These are phyloP conservation scores for Phyllosticta citrichinensis DNA, from an alignment of 2,329 filamentous ascomycete species.

Conservation along the genomic window DNA sequence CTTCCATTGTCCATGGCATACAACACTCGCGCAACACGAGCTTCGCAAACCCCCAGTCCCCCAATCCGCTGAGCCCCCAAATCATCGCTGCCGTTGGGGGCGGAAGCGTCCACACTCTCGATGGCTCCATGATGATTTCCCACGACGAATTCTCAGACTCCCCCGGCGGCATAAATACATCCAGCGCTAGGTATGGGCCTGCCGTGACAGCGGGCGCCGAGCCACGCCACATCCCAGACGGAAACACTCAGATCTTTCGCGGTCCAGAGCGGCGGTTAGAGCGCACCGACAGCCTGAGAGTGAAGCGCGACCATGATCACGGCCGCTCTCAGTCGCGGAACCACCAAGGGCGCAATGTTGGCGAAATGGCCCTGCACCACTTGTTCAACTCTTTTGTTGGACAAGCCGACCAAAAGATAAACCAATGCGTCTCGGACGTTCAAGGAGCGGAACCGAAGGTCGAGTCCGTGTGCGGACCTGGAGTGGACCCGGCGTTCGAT, in stretches of 20 bases:
- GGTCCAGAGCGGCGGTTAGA: slow-evolving; percentile 27
- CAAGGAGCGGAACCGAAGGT: slow-evolving; percentile 75
- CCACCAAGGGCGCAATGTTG: slow-evolving; percentile 73
- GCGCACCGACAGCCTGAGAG: slow-evolving; percentile 44
- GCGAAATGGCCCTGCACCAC: slow-evolving; percentile 93
- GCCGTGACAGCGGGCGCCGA: slow-evolving; percentile 9
- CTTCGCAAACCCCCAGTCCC: slow-evolving; percentile 61
- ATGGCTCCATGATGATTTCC: slow-evolving; percentile 30
- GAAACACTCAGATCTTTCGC: not conserved
- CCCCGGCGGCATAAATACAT: slow-evolving; percentile 18
- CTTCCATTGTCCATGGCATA: slow-evolving; percentile 92
- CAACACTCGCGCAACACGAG: slow-evolving; percentile 89
- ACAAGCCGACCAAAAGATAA: slow-evolving; percentile 93
- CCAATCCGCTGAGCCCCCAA: slow-evolving; percentile 80
- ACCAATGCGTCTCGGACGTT: slow-evolving; percentile 70
- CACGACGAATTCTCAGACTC: slow-evolving; percentile 30
- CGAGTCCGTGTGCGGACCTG: slow-evolving; percentile 81
- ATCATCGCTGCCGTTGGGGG: slow-evolving; percentile 51
- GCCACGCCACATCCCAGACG: not conserved
- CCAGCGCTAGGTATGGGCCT: slow-evolving; percentile 11
- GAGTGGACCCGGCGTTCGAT: slow-evolving; percentile 81
- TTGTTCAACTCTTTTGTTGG: slow-evolving; percentile 96
- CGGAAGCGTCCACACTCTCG: slow-evolving; percentile 18
- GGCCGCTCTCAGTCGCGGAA: slow-evolving; percentile 61
- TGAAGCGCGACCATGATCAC: slow-evolving; percentile 52